A percentile compares a stretch with the other conserved stretches of the same genome.
These are phyloP conservation scores for Aspergillus pseudoviridinutans DNA, from an alignment of 2,329 filamentous ascomycete genomes.

Conservation along the genomic window DNA sequence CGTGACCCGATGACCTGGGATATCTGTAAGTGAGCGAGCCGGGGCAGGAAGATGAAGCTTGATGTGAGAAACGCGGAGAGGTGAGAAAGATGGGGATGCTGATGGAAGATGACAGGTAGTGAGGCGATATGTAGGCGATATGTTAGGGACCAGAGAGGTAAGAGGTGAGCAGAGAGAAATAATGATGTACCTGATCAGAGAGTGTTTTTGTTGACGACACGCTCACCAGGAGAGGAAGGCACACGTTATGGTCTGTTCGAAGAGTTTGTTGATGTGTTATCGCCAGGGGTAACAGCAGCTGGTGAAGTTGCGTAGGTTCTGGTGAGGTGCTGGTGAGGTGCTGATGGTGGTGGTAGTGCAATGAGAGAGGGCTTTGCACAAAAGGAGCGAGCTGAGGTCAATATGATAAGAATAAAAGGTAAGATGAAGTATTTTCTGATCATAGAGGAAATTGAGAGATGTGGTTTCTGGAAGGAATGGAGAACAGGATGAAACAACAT, in stretches of 20 bases:
- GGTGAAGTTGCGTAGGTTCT: not conserved
- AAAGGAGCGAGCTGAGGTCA: not conserved
- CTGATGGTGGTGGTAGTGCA: not conserved
- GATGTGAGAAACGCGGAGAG: not conserved
- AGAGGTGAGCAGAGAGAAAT: slow-evolving; percentile 3
- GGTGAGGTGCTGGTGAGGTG: not conserved
- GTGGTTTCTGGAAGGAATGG: not conserved
- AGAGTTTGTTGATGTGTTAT: not conserved
- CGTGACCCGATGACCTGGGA: not conserved
- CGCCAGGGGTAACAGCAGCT: slow-evolving; percentile 1
- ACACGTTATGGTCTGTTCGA: not conserved
- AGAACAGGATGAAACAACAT: not conserved
- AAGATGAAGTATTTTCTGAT: not conserved
- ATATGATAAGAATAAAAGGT: not conserved
- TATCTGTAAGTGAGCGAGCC: not conserved
- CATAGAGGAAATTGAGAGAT: not conserved
- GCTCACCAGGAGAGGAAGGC: not conserved
- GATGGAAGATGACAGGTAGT: not conserved
- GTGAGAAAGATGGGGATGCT: not conserved
- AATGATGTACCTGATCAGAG: slow-evolving; percentile 4
- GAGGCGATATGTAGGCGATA: too few relatives aligned
- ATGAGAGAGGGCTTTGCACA: not conserved
- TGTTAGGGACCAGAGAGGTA: not conserved
- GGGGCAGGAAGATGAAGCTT: not conserved
- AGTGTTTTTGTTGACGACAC: not conserved